These are phyloP conservation scores for Saccharum spontaneum DNA, from an alignment of 176 grass and related monocot genomes.

Conservation along the genomic window DNA sequence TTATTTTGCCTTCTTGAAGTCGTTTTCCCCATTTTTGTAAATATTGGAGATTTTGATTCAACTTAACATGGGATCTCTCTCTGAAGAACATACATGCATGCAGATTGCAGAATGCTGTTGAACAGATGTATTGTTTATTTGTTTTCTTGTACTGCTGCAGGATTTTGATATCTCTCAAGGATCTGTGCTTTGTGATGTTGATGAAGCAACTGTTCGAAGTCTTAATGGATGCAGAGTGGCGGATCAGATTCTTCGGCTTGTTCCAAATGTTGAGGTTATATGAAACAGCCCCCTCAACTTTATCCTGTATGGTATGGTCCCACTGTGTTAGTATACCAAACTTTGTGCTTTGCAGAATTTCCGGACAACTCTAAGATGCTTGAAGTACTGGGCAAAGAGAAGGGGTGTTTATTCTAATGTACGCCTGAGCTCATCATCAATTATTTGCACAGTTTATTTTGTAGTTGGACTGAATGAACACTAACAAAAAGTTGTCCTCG, in stretches of 20 bases:
- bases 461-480: background rate
- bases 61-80: background rate
- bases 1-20: background rate
- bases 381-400: conserved; percentile 94
- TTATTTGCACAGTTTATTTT: background rate
- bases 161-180: conserved; percentile 89
- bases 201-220: conserved; percentile 90
- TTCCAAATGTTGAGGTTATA: conserved; percentile 82
- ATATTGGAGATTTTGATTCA: background rate
- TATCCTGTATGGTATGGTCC: background rate
- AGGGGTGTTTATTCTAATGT: conserved; percentile 97
- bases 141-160: conserved; percentile 38
- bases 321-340: conserved; percentile 31
- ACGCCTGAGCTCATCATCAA: conserved; percentile 28
- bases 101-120: background rate
- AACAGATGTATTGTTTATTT: background rate
- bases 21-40: background rate
- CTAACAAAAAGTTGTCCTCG: background rate
- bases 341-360: conserved; percentile 65
- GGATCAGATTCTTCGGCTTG: conserved; percentile 92
- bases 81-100: background rate
- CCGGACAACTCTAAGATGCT: conserved; percentile 79
- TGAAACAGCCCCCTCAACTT: background rate
- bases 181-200: conserved; percentile 78
- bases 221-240: conserved; percentile 97